Evolutionary conservation across 345 rosid species (phyloP), one percentile per base, ranked within the genome.

Genomic region (Eucalyptus pauciflora): DNA sequence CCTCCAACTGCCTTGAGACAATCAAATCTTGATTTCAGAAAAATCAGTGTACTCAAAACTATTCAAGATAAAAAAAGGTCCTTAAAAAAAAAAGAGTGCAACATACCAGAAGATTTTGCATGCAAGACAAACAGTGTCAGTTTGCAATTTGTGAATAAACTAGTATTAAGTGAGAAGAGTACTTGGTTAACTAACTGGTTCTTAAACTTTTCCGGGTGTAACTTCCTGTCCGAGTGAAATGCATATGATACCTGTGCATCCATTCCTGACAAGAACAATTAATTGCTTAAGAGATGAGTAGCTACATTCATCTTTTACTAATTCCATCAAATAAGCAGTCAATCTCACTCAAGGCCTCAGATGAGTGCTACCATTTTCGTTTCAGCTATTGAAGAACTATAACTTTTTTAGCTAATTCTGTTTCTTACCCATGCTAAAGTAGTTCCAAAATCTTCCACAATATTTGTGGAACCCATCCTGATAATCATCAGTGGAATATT

Each of bases 401-500:
- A 37, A 87, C 45, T 45, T 24, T 6, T 76, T 41, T 14, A 41
- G 45, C 3, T 41, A 76, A 41, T 45, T 58, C n/a, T 48, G 16
- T 50, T 86, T 93, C 96, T 90, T 93, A 95, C 96, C 98, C 93
- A 95, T 93, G 89, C 98, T 96, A 92, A 96, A 96, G 90, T 96
- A 96, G 92, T 96, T 95, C 98, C 98, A 96, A 91, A 96, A 96
- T 71, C 98, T 96, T 37, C 98, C 96, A 69, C 98, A 94, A 93
- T 87, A 96, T 56, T 95, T 95, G 89, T 93, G 95, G 89, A 91
- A 93, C 52, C 96, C 96, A 54, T 92, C 96, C 96, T 94, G 96
- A 76, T 20, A 41, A 41, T 3, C 85, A 76, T 41, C 5, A 6
- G 15, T 76, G 29, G 27, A 76, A 41, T 11, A 76, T 20, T 37